Percentiles rank a stretch among this genome's conserved stretches.
phyloP scores from a whole-genome alignment of 208 protist genomes.

The Wallacemonas sp. region DNA sequence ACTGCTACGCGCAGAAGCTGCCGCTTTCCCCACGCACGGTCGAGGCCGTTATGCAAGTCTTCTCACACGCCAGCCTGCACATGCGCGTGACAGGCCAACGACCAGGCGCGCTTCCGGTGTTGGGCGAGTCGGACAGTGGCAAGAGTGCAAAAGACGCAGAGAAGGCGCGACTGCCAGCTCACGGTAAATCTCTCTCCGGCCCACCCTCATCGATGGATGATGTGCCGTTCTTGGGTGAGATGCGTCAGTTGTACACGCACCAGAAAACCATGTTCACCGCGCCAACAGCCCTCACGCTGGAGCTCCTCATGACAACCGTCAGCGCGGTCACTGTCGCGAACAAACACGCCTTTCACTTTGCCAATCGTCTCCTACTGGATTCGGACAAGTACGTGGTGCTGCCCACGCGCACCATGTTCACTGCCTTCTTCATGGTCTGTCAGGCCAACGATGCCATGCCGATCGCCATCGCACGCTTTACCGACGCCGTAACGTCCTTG shows the following conservation, averaged over 20 bases:
- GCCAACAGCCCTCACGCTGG: conserved; percentile 66
- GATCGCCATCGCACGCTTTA: conserved; percentile 66
- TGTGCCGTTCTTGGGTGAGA: conserved; percentile 66
- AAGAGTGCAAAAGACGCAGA: neutral
- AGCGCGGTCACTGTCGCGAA: conserved; percentile 33
- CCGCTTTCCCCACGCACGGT: conserved; percentile 52
- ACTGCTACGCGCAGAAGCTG: conserved; percentile 50
- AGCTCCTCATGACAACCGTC: conserved; percentile 79
- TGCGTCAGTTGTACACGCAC: conserved; percentile 75
- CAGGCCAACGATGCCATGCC: conserved; percentile 69
- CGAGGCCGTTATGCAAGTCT: conserved; percentile 67
- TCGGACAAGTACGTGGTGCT: conserved; percentile 75
- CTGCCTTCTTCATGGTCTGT: conserved; percentile 82
- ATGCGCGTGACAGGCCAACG: conserved; percentile 30
- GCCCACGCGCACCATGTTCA: conserved; percentile 80
- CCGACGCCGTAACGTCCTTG: conserved; percentile 63
- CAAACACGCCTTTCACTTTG: conserved; percentile 52
- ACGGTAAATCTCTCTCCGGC: no score
- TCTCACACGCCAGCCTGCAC: conserved; percentile 62
- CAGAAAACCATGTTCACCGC: conserved; percentile 58
- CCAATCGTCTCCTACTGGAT: conserved; percentile 78
- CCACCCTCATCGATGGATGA: conserved; percentile 13
- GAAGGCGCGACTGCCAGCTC: no score
- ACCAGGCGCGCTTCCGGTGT: neutral
- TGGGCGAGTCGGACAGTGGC: neutral